Evolutionary conservation across 306 rosid genomes (phyloP).

Genomic region (Quercus aquifolioides): DNA sequence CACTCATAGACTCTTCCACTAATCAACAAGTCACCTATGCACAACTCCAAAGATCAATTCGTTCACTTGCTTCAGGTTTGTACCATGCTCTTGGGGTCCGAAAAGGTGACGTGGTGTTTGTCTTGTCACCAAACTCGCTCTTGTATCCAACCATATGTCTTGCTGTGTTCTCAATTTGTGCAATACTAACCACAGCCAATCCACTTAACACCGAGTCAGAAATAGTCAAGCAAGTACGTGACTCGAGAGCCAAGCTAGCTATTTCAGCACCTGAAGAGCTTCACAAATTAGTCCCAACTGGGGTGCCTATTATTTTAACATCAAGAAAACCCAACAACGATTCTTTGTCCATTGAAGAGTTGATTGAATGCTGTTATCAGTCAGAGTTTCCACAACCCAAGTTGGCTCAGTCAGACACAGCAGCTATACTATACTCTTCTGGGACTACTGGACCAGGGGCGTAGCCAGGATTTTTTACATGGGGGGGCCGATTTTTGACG

Average conservation of each 20-base stretch:
- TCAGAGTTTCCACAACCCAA: conserved; percentile 36
- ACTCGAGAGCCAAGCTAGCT: conserved; percentile 72
- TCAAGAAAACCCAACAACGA: conserved; percentile 17
- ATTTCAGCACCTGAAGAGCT: conserved; percentile 66
- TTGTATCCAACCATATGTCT: conserved; percentile 64
- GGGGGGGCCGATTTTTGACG: too few relatives aligned
- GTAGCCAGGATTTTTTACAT: too few relatives aligned
- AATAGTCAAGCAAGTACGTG: conserved; percentile 61
- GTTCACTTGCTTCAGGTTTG: conserved; percentile 66
- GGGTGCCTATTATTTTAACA: conserved; percentile 59
- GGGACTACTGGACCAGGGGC: too few relatives aligned
- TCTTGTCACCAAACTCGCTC: conserved; percentile 65
- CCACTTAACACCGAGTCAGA: conserved; percentile 69
- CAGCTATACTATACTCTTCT: conserved; percentile 86
- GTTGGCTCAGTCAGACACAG: conserved; percentile 65
- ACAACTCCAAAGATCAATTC: conserved; percentile 46
- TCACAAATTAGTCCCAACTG: conserved; percentile 55
- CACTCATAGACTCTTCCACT: conserved; percentile 60
- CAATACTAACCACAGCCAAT: conserved; percentile 70
- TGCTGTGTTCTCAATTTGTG: conserved; percentile 74
- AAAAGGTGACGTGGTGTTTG: conserved; percentile 74
- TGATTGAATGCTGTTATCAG: conserved; percentile 54
- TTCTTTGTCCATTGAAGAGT: conserved; percentile 53
- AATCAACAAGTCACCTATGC: conserved; percentile 48
- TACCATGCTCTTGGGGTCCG: conserved; percentile 57